Percentiles rank a stretch among this genome's conserved stretches.
phyloP scores from a whole-genome alignment of 805 yeast genomes.

The Suhomyces faveliae region DNA sequence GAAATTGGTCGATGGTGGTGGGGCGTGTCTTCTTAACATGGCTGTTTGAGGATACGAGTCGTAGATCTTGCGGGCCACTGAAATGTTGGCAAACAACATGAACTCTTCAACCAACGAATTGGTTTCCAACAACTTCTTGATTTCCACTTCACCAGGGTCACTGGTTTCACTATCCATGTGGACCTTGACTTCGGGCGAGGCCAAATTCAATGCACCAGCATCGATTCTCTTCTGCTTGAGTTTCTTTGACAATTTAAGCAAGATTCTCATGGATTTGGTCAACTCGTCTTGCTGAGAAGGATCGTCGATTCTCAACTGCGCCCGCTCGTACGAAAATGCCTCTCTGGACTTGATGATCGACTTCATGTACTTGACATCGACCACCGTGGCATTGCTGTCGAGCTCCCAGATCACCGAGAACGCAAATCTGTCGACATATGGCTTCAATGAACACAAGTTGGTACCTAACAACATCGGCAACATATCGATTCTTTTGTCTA shows the following conservation, averaged over 20 bases:
- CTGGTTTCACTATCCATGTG: conserved; percentile 96
- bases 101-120: conserved; percentile 97
- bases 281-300: conserved; percentile 70
- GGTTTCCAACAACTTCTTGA: conserved; percentile 83
- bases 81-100: conserved; percentile 94
- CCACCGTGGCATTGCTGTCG: conserved; percentile 80
- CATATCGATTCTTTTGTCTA: conserved; percentile 98
- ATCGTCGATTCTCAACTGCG: conserved; percentile 91
- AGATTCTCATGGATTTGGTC: conserved; percentile 83
- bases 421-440: conserved; percentile 93
- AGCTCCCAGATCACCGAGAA: conserved; percentile 96
- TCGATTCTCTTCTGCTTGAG: conserved; percentile 82
- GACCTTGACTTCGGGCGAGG: conserved; percentile 97
- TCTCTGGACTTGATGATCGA: conserved; percentile 88
- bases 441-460: conserved; percentile 90
- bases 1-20: conserved; percentile 95
- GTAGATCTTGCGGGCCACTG: conserved; percentile 90
- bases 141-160: conserved; percentile 93
- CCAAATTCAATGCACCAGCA: conserved; percentile 94
- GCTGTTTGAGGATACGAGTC: conserved; percentile 97
- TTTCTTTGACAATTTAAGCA: conserved; percentile 75
- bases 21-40: conserved; percentile 94
- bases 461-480: conserved; percentile 93
- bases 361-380: conserved; percentile 75
- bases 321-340: conserved; percentile 92